Percentiles rank a stretch among this genome's conserved stretches.
These are phyloP conservation scores for Raffaelea albimanens DNA, from an alignment of 2,329 filamentous ascomycete species.

Conservation along the genomic window DNA sequence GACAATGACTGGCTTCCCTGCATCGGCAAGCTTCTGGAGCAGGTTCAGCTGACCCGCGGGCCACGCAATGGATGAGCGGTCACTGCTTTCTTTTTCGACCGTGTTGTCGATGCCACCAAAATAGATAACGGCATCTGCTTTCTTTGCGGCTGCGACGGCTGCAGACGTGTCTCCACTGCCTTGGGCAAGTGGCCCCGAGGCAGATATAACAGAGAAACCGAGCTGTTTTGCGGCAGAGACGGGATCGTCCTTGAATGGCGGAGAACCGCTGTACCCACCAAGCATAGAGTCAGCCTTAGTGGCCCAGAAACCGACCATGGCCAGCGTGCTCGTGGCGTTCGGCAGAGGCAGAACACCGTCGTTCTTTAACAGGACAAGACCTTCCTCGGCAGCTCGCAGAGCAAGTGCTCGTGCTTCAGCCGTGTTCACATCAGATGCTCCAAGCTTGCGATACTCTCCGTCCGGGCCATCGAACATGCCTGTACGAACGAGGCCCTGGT, in stretches of 20 bases:
- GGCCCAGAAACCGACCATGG: background rate
- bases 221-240: slow-evolving; percentile 37
- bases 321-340: slow-evolving; percentile 2
- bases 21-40: slow-evolving; percentile 32
- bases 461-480: slow-evolving; percentile 46
- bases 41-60: slow-evolving; percentile 39
- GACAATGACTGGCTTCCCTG: slow-evolving; percentile 34
- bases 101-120: slow-evolving; percentile 44
- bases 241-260: slow-evolving; percentile 46
- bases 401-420: slow-evolving; percentile 45
- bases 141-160: slow-evolving; percentile 22
- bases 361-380: slow-evolving; percentile 44
- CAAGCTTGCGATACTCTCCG: slow-evolving; percentile 36
- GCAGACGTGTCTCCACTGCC: slow-evolving; percentile 28
- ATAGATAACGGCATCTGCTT: slow-evolving; percentile 43
- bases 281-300: slow-evolving; percentile 34
- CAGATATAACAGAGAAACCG: slow-evolving; percentile 23
- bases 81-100: slow-evolving; percentile 40
- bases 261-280: slow-evolving; percentile 47
- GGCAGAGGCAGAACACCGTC: slow-evolving; percentile 40
- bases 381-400: slow-evolving; percentile 39
- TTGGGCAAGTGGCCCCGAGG: too few relatives aligned
- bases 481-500: slow-evolving; percentile 41
- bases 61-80: slow-evolving; percentile 43
- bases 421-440: slow-evolving; percentile 46